Conservation (phyloP, 495 filamentous ascomycete species). For the Aspergillus wentii region DNA sequence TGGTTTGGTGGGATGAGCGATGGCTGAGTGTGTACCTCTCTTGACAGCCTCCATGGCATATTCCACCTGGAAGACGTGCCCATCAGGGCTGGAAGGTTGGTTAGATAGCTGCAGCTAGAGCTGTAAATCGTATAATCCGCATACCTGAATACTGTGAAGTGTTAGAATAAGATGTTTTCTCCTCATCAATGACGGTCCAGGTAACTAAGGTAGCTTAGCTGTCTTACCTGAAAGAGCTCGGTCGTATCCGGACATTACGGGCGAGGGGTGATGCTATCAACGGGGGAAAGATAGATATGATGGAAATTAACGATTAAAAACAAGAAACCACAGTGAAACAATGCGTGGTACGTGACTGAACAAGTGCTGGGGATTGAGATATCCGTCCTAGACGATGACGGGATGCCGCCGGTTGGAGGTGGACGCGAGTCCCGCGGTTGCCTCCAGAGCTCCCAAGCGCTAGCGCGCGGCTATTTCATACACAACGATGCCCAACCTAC, state of each 20-base stretch:
- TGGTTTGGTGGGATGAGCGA: background rate
- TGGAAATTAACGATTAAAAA: background rate
- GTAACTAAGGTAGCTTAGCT: slow-evolving; percentile 24
- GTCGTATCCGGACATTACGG: slow-evolving; percentile 86
- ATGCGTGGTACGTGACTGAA: slow-evolving; percentile 4
- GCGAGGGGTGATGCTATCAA: too few species aligned
- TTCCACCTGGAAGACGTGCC: slow-evolving; percentile 99
- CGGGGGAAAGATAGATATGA: slow-evolving; percentile 1
- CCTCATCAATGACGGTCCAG: slow-evolving; percentile 51
- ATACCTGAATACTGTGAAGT: slow-evolving; percentile 25
- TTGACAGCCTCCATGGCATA: slow-evolving; percentile 99
- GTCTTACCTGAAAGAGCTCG: slow-evolving; percentile 88
- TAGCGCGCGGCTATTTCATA: slow-evolving; percentile 23
- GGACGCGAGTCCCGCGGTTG: slow-evolving; percentile 23
- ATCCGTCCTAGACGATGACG: slow-evolving; percentile 14
- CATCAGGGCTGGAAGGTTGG: slow-evolving; percentile 72
- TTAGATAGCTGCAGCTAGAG: slow-evolving; percentile 18
- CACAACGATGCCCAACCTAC: too few species aligned
- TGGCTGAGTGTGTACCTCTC: slow-evolving; percentile 60
- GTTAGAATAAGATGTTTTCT: slow-evolving; percentile 41
- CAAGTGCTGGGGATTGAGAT: background rate
- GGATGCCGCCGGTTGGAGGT: slow-evolving; percentile 19
- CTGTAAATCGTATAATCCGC: too few species aligned
- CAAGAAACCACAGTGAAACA: slow-evolving; percentile 1
- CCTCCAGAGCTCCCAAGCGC: slow-evolving; percentile 23